Conservation (phyloP, 768 basidiomycete species). For the Phylloporus scabripes region DNA sequence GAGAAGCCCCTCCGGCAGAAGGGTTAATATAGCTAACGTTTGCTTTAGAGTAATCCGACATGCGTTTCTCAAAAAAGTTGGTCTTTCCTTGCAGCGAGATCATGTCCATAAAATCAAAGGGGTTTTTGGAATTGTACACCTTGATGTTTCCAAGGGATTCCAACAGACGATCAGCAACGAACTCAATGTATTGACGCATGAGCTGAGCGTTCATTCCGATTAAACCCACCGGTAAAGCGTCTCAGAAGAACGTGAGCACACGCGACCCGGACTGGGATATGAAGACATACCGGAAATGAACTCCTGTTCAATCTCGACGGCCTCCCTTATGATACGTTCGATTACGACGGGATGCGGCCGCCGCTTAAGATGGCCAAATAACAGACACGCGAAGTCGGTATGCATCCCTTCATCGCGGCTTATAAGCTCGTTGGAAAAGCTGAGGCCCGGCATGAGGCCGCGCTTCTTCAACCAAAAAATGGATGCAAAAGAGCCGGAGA, state of each 20-base stretch:
- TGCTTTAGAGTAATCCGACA: constrained; percentile 57
- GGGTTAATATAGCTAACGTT: constrained; percentile 37
- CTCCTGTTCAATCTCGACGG: constrained; percentile 79
- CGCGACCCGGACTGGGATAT: too few species aligned
- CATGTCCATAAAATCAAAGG: constrained; percentile 4
- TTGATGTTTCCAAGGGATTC: constrained; percentile 81
- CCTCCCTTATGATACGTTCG: constrained; percentile 67
- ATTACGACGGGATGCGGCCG: constrained; percentile 77
- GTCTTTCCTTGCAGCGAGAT: constrained; percentile 2
- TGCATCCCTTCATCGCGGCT: constrained; percentile 93
- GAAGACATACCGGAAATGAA: constrained; percentile 61
- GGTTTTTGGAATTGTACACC: constrained; percentile 48
- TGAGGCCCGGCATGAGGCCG: constrained; percentile 92
- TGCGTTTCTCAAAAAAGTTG: constrained; percentile 3
- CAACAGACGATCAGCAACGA: constrained; percentile 84
- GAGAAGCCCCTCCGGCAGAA: not conserved
- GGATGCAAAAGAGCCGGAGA: constrained; percentile 86
- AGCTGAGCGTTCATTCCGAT: constrained; percentile 87
- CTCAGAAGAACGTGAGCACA: constrained; percentile 29
- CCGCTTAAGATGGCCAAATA: constrained; percentile 73
- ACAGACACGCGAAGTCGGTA: constrained; percentile 90
- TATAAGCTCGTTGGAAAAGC: constrained; percentile 94
- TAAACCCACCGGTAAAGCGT: constrained; percentile 75
- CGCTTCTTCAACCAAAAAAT: constrained; percentile 98
- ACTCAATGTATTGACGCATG: constrained; percentile 89